Evolutionary conservation across 345 rosid genomes (phyloP), one percentile per base, ranked within the genome.

Genomic region (Psidium guajava): DNA sequence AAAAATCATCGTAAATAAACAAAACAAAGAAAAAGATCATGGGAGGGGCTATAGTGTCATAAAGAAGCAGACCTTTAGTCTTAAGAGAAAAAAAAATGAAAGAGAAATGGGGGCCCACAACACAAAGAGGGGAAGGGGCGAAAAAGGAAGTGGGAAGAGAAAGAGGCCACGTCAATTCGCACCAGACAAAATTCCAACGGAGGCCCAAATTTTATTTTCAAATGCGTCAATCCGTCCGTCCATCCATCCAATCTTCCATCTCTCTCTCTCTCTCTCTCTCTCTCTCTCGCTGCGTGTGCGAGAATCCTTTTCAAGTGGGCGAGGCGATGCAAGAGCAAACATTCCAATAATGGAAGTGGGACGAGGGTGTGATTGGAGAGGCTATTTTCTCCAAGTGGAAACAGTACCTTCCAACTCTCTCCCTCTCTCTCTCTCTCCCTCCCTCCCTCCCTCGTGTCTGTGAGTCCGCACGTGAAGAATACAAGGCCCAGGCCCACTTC

Each of bases 271-370:
- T 53, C 53, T 82, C 12, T 64, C 36, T 36, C 36, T 36, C 36
- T 36, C 36, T 64, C 36, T 36, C 36, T 36, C 36, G 2, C 36
- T 36, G 75, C 75, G 47, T 32, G 77, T 18, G 77, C 5, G 77
- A 73, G 82, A 85, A 32, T 80, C 75, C 13, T 74, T 49, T 81
- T 61, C 51, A 86, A 84, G 88, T 85, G 87, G 88, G 83, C 27
- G 9, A 24, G 74, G 73, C 77, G 56, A 49, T 61, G 69, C 51
- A 84, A 89, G 86, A 88, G 84, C 88, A 89, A 89, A 91, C 87
- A 85, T 90, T 89, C 95, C 95, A 85, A 90, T 92, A 93, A 90
- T 93, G 91, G 95, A 92, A 90, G 89, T 83, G 89, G 88, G 94
- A 92, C 94, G 92, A 94, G 92, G 92, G 86, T 15, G 74, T 87